Conservation (phyloP, 2,329 filamentous ascomycete genomes). For the Diaporthe caulivora region DNA sequence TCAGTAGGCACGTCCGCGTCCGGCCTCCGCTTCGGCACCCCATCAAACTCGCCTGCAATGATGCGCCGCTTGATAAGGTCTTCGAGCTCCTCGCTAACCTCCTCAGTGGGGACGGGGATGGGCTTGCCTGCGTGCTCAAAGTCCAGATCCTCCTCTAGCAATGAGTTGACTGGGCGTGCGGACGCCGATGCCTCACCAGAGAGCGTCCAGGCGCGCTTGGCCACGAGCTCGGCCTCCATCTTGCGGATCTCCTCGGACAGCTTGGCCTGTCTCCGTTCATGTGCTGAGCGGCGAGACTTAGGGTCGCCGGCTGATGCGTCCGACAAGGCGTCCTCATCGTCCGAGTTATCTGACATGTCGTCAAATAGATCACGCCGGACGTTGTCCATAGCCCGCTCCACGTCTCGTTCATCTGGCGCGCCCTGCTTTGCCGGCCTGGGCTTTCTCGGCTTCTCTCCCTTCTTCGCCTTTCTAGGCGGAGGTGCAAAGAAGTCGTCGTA, state of each 20-base stretch:
- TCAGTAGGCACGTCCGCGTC: conserved; percentile 73
- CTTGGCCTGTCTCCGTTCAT: conserved; percentile 88
- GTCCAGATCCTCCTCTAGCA: conserved; percentile 94
- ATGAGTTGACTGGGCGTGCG: conserved; percentile 88
- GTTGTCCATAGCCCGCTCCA: conserved; percentile 86
- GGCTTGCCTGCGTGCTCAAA: conserved; percentile 97
- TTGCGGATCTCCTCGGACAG: conserved; percentile 91
- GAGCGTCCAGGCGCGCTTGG: conserved; percentile 91
- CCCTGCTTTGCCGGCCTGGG: conserved; percentile 53
- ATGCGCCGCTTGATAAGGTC: conserved; percentile 95
- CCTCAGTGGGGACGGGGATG: conserved; percentile 91
- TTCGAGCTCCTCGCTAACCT: conserved; percentile 92
- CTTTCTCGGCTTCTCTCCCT: conserved; percentile 57
- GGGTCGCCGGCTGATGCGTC: conserved; percentile 77
- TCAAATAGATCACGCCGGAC: conserved; percentile 94
- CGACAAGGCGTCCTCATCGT: conserved; percentile 74
- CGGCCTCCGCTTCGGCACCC: conserved; percentile 85
- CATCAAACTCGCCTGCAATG: conserved; percentile 90
- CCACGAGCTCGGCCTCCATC: conserved; percentile 88
- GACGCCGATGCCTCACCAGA: conserved; percentile 87
- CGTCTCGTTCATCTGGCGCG: conserved; percentile 71
- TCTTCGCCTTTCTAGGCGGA: conserved; percentile 78
- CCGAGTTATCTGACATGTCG: conserved; percentile 74
- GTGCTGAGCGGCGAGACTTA: conserved; percentile 81
- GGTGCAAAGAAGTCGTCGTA: conserved; percentile 96